Evolutionary conservation across 768 basidiomycete genomes (phyloP), one percentile per base, ranked within the genome.

Genomic region (Phylloporus sp.): DNA sequence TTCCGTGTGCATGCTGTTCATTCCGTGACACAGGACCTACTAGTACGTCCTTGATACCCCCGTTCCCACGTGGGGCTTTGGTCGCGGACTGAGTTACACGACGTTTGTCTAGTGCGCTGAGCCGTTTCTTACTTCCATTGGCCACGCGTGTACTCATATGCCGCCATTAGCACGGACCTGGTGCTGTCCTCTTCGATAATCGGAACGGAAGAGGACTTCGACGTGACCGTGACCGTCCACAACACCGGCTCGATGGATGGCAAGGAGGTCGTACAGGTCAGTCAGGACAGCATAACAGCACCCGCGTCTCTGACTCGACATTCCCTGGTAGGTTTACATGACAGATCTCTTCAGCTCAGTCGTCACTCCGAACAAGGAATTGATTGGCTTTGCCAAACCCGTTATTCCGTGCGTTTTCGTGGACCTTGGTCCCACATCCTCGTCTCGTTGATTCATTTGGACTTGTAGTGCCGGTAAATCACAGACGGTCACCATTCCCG

Each of bases 361-460:
- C 1, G 82, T 82, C 11, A 84, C 81, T 0, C 76, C 80, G 0
- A 81, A 81, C 53, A 80, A 79, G 57, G 61, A 77, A 44, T 67
- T 86, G 8, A 69, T 78, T 33, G 82, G 80, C 0, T 85, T 85
- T 64, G 59, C 73, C 53, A 85, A 86, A 59, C 74, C 84, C 3
- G 56, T 70, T 38, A 64, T 84, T 18, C 64, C 75, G 81, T 83
- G 58, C 54, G 81, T 75, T 4, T 10, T 43, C 2, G 10, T 22
- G 7, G 36, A 21, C 10, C 23, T 32, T 9, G 23, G 11, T 17
- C 22, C 10, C 20, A 14, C 9, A 13, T 38, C n/a, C n/a, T n/a
- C 3, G 22, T 38, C 11, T 43, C 6, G 22, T 42, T 54, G 28
- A 49, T 18, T 7, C 17, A 4, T 3, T 9, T 31, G 36, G 15